Evolutionary conservation across 225 moss, liverwort and hornwort genomes (phyloP).

Genomic region (Thuidium tamariscinum): DNA sequence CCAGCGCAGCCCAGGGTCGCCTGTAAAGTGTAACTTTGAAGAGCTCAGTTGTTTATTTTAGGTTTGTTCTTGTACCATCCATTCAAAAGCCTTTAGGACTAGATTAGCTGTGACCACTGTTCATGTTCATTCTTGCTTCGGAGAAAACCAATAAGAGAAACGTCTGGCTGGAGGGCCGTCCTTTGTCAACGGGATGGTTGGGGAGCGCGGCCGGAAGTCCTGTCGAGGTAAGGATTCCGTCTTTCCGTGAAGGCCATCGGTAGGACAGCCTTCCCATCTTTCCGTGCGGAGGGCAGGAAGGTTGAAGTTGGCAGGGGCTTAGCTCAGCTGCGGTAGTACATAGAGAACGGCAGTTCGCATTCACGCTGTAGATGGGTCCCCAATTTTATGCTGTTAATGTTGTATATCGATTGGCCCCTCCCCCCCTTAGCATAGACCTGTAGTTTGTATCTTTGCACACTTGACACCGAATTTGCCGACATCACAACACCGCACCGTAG

Average conservation of each 20-base stretch:
- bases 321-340: slow-evolving; percentile 41
- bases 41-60: slow-evolving; percentile 39
- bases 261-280: background rate
- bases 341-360: slow-evolving; percentile 46
- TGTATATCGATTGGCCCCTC: slow-evolving; percentile 47
- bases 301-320: slow-evolving; percentile 1
- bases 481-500: slow-evolving; percentile 19
- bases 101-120: slow-evolving; percentile 26
- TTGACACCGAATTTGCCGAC: slow-evolving; percentile 45
- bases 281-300: background rate
- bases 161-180: slow-evolving; percentile 10
- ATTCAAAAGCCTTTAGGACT: slow-evolving; percentile 23
- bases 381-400: slow-evolving; percentile 52
- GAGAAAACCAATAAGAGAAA: slow-evolving; percentile 32
- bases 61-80: slow-evolving; percentile 51
- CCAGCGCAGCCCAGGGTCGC: background rate
- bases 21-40: slow-evolving; percentile 48
- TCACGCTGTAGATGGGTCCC: slow-evolving; percentile 45
- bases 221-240: background rate
- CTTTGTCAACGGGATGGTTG: background rate
- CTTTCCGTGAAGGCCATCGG: background rate
- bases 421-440: slow-evolving; percentile 9
- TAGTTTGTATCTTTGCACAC: slow-evolving; percentile 38
- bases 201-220: background rate
- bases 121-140: slow-evolving; percentile 34